These are phyloP conservation scores for Melastoma candidum DNA, from an alignment of 441 rosid genomes.

Conservation along the genomic window DNA sequence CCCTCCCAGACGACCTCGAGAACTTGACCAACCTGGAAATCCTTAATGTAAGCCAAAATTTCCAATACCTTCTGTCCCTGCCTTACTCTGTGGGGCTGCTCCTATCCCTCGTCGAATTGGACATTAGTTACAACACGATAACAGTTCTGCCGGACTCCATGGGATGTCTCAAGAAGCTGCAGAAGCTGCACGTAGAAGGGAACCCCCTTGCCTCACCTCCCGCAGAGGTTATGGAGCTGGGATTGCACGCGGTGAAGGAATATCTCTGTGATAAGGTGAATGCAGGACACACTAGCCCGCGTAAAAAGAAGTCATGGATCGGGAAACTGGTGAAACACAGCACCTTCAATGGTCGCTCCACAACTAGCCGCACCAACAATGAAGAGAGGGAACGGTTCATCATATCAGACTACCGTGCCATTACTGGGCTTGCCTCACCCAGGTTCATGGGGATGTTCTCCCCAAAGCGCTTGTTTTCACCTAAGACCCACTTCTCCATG, in stretches of 20 bases:
- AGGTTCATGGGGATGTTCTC: conserved; percentile 58
- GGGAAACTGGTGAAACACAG: conserved; percentile 54
- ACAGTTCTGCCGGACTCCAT: conserved; percentile 52
- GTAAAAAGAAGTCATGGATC: conserved; percentile 66
- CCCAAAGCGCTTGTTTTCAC: conserved; percentile 65
- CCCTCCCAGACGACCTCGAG: conserved; percentile 68
- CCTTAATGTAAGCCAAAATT: conserved; percentile 78
- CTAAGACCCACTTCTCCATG: conserved; percentile 30
- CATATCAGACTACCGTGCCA: conserved; percentile 36
- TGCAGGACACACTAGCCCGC: conserved; percentile 23
- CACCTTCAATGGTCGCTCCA: conserved; percentile 35
- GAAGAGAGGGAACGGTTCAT: conserved; percentile 37
- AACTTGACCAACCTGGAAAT: conserved; percentile 58
- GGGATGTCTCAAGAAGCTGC: conserved; percentile 61
- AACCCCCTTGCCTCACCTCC: conserved; percentile 73
- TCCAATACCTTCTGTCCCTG: conserved; percentile 49
- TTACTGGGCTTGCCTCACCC: conserved; percentile 52
- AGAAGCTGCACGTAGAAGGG: conserved; percentile 61
- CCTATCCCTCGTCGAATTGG: conserved; percentile 62
- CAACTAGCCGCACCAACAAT: conserved; percentile 5
- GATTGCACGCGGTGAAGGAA: conserved; percentile 48
- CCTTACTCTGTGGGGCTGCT: conserved; percentile 74
- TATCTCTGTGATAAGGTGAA: conserved; percentile 59
- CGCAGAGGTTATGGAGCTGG: conserved; percentile 47
- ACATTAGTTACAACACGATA: conserved; percentile 59